A percentile compares a stretch with the other conserved stretches of the same genome.
phyloP scores from a whole-genome alignment of 2,329 filamentous ascomycete species.

The Paraphoma chrysanthemicola region DNA sequence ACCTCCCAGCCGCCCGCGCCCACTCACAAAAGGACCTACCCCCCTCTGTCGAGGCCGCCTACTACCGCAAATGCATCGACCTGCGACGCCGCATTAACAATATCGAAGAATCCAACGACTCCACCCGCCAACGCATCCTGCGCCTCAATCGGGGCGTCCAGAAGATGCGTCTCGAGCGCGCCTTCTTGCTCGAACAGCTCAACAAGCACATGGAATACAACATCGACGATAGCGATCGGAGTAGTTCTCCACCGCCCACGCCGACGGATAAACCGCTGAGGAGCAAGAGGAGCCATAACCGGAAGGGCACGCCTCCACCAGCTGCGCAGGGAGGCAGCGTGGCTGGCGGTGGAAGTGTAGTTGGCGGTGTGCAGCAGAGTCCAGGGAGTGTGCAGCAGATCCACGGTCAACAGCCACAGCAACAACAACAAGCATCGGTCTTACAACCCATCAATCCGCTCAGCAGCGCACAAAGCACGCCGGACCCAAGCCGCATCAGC shows the following conservation, averaged over 20 bases:
- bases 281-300: slow-evolving; percentile 71
- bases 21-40: slow-evolving; percentile 61
- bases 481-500: slow-evolving; percentile 40
- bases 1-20: slow-evolving; percentile 33
- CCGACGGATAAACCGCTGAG: slow-evolving; percentile 80
- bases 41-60: slow-evolving; percentile 93
- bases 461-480: slow-evolving; percentile 48
- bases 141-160: slow-evolving; percentile 85
- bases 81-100: slow-evolving; percentile 90
- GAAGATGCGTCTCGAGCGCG: slow-evolving; percentile 88
- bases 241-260: slow-evolving; percentile 79
- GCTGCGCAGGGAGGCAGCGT: background rate
- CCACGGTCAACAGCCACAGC: background rate
- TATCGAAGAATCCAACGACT: slow-evolving; percentile 90
- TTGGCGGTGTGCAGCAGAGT: slow-evolving; percentile 7
- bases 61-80: slow-evolving; percentile 95
- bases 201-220: slow-evolving; percentile 57
- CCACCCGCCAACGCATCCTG: slow-evolving; percentile 77
- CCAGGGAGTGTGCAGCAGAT: slow-evolving; percentile 6
- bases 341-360: background rate
- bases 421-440: slow-evolving; percentile 24
- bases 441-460: slow-evolving; percentile 37
- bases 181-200: slow-evolving; percentile 61
- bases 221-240: slow-evolving; percentile 72
- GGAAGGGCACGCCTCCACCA: background rate